phyloP scores from a whole-genome alignment of 148 eudicot species.

The Polygonum aviculare region DNA sequence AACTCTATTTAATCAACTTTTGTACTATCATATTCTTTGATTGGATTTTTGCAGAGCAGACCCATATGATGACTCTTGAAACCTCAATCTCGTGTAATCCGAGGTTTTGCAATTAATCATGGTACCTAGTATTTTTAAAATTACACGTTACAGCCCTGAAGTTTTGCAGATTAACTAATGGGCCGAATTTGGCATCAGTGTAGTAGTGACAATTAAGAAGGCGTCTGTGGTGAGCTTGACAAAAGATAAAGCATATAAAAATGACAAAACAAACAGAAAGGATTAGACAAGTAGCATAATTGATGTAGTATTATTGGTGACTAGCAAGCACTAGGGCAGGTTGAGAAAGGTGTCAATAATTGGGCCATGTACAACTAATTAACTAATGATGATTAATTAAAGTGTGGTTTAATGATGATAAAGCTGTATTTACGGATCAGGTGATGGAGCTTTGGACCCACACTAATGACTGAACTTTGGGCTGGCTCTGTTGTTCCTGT shows the following conservation, averaged over 20 bases:
- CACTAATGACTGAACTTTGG: neutral
- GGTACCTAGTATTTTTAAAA: too few relatives aligned
- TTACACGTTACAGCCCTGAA: too few relatives aligned
- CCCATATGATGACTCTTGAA: neutral
- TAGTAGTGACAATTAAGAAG: neutral
- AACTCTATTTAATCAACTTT: too few relatives aligned
- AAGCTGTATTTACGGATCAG: neutral
- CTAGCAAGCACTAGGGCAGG: neutral
- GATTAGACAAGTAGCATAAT: neutral
- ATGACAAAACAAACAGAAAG: neutral
- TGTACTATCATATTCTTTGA: neutral
- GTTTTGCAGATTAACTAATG: too few relatives aligned
- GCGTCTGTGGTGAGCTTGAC: neutral
- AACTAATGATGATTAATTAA: neutral
- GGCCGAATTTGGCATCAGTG: neutral
- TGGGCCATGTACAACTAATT: neutral
- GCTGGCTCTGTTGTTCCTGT: neutral
- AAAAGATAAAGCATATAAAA: neutral
- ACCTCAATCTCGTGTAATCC: neutral
- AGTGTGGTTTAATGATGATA: too few relatives aligned
- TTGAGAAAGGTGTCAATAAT: neutral
- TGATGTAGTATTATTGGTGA: neutral
- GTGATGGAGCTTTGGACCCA: neutral
- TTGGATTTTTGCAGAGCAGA: neutral
- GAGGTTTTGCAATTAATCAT: too few relatives aligned